Evolutionary conservation across 228 moss, liverwort and hornwort genomes (phyloP), one percentile per base, ranked within the genome.

Genomic region (Sphagnum magellanicum): DNA sequence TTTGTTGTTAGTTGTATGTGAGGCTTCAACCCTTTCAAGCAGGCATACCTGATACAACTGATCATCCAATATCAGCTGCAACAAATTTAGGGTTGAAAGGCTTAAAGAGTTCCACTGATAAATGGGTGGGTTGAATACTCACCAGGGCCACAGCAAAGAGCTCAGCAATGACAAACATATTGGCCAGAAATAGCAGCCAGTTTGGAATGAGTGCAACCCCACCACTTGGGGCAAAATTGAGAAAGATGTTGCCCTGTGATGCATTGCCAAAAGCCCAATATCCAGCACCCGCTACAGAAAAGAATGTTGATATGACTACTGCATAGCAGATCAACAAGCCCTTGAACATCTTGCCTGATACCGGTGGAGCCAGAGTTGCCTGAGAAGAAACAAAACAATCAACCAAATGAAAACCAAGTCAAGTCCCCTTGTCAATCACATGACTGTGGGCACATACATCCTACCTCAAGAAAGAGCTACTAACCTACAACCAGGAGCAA

Each of bases 231-330:
- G 79, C 77, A 49, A 89, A 86, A 51, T 73, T 89, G 48, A 74
- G 71, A 53, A 88, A 68, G 53, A 88, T 72, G 71, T 81, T 84
- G 59, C 74, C 79, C 52, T 70, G 63, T 61, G 78, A 78, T 74
- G 73, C 81, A 61, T 91, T 88, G 52, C 90, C 88, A 59, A 88
- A 91, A 5, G 86, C 86, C 90, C 88, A 88, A 74, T 91, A 91
- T 6, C 83, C 88, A 64, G 83, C 62, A 51, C 88, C 59, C 6
- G 88, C 81, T 12, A 91, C 81, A 2, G 81, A 74, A 74, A 86
- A 86, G 68, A 81, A 91, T 10, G 90, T 85, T 60, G 81, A 69
- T 50, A 79, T 61, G 12, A 91, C 81, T 50, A 91, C 86, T 49
- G 74, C 74, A 60, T 88, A 91, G 74, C 85, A 83, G 50, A 88